Conservation (phyloP, 306 rosid species). For the Trifolium pratense region DNA sequence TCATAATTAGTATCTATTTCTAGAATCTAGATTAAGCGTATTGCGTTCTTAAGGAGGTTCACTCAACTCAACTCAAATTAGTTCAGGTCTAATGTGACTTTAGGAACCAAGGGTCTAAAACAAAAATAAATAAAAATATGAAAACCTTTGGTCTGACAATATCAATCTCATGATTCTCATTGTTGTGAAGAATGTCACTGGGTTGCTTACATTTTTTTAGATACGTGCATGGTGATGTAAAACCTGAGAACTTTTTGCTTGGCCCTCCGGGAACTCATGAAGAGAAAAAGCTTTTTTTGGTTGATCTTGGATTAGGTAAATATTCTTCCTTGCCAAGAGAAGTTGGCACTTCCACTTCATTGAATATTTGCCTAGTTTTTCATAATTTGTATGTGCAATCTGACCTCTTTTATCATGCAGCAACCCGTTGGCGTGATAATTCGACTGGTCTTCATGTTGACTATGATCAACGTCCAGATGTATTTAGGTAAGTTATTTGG, state of each 20-base stretch:
- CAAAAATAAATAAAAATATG: not conserved
- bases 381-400: constrained; percentile 25
- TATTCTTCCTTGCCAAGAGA: constrained; percentile 7
- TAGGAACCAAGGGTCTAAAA: not conserved
- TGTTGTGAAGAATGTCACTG: constrained; percentile 16
- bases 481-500: constrained; percentile 65
- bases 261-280: constrained; percentile 82
- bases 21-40: constrained; percentile 10
- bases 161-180: constrained; percentile 13
- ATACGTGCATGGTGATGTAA: constrained; percentile 92
- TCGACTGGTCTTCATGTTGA: constrained; percentile 84
- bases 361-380: constrained; percentile 44
- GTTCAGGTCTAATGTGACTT: not conserved
- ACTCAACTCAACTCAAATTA: not conserved
- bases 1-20: not conserved
- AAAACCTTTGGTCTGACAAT: not conserved
- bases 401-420: constrained; percentile 49
- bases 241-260: constrained; percentile 94
- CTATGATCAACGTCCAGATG: constrained; percentile 95
- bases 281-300: constrained; percentile 81
- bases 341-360: not conserved
- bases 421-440: constrained; percentile 81
- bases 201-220: constrained; percentile 43
- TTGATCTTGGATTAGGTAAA: constrained; percentile 91
- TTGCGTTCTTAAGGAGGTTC: not conserved